Base-by-base conservation (phyloP, 2,329 filamentous ascomycete species). In the Aspergillus novoparasiticus region DNA sequence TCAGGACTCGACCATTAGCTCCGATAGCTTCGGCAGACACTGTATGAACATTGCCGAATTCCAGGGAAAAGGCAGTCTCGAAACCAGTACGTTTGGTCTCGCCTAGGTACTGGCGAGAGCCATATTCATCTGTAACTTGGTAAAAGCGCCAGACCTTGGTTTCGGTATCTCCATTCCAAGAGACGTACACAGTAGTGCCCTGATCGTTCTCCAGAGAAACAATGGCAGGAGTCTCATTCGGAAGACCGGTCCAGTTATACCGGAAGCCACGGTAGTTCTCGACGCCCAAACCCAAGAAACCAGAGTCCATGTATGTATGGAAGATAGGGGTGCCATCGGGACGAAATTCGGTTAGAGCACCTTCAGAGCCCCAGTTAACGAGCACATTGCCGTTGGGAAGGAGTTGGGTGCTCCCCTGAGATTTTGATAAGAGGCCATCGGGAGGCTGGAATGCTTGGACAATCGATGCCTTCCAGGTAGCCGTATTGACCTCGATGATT, bases 311-410 rank as follows among this genome's bases (percentile, higher is more conserved):
- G 45, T 78, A 79, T 0, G 77, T 72, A 58, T 80, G 78, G 61
- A 79, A 78, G 12, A 80, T 73, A 1, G 73, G 69, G 1, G 70
- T 75, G 1, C 78, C 76, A 26, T 79, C 69, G 0, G 69, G 57
- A 16, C 66, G 63, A 61, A 71, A 74, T n/a, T 75, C 74, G 6
- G 74, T 73, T 26, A 83, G 68, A 3, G 80, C 81, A 0, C 82
- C 82, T 21, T 81, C 79, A 0, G 79, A 81, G 5, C 86, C 86
- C 85, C 86, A 89, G 65, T 85, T 84, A 39, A 88, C 81, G 48
- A 88, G 75, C 8, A 81, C 81, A 62, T 86, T 84, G 39, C 83
- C 83, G 58, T 82, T 82, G 0, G 83, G 80, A 0, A 89, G 78
- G 6, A 85, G 68, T 66, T 89, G 86, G 36, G 84, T 82, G 63